Base-by-base conservation (phyloP, 345 rosid species). In the Camelina neglecta region DNA sequence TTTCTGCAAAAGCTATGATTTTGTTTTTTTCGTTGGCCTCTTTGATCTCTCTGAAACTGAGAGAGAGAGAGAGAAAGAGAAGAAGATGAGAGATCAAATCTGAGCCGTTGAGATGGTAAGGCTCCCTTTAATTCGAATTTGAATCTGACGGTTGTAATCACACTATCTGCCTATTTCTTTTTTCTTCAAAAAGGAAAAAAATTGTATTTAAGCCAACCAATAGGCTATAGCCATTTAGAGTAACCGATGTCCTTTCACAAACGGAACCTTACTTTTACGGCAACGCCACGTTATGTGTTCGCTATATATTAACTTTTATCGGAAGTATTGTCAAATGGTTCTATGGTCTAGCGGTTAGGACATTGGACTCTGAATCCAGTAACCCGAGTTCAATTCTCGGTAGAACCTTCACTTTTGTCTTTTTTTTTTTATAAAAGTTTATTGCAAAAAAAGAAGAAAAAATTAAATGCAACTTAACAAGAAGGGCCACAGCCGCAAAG, bases 311-410 rank as follows among this genome's bases (percentile, higher is more conserved):
- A 4, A 33, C 0, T 1, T 12, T 0, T 8, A 1, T 35, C 0
- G 0, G 0, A 3, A 0, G 0, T 0, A 0, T 6, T 0, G 0
- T 0, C 51, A 68, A 62, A 2, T 3, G 83, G 80, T 75, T 75
- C 80, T 71, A 75, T 75, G 74, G 83, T 80, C 97, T 89, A 84
- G 96, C 82, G 95, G 97, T 92, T 42, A 89, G 97, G 93, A 90
- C 92, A 88, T 90, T 87, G 89, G 95, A 90, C 93, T 90, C 90
- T 89, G 96, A 89, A 92, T 95, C 92, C 90, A 86, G 89, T 90
- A 89, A 89, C 97, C 96, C 93, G 92, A 90, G 92, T 92, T 94
- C 98, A 90, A 90, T 68, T 92, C 90, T 94, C 96, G 93, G 93
- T 89, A 83, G 92, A 87, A 89, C 96, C 90, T 93, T 0, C 0